A percentile compares a stretch with the other conserved stretches of the same genome.
These are phyloP conservation scores for Gracilaria gracilis DNA, from an alignment of 23 red algal genomes.

Conservation along the genomic window DNA sequence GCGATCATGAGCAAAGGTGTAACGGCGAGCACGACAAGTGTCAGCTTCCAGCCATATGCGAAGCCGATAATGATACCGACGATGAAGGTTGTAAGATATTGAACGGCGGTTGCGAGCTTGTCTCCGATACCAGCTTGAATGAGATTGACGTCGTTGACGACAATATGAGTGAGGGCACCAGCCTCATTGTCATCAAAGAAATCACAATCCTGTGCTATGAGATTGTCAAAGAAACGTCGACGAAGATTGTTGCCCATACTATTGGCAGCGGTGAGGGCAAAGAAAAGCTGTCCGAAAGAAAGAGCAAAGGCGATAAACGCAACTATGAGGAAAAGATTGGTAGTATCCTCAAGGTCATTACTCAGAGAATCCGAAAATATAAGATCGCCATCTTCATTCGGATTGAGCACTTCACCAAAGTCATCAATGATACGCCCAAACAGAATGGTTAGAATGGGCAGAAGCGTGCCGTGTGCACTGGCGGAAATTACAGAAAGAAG, in stretches of 20 bases:
- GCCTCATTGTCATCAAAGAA: constrained; percentile 59
- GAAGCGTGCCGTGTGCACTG: constrained; percentile 71
- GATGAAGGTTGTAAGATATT: constrained; percentile 61
- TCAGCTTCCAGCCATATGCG: constrained; percentile 79
- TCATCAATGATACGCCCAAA: constrained; percentile 81
- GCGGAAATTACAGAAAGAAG: constrained; percentile 55
- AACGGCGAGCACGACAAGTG: constrained; percentile 71
- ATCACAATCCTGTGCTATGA: constrained; percentile 48
- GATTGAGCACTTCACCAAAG: constrained; percentile 14
- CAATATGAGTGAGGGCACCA: constrained; percentile 48
- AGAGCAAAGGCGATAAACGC: constrained; percentile 47
- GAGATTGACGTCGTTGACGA: constrained; percentile 66
- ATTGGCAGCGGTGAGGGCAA: constrained; percentile 42
- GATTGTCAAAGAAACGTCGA: constrained; percentile 42
- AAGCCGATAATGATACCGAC: constrained; percentile 87
- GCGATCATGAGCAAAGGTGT: constrained; percentile 62
- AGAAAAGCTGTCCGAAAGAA: constrained; percentile 40
- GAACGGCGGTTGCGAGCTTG: constrained; percentile 59
- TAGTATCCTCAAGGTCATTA: constrained; percentile 15
- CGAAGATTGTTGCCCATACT: constrained; percentile 51
- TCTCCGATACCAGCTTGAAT: constrained; percentile 77
- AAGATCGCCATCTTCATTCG: background rate
- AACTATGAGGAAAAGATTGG: constrained; percentile 52
- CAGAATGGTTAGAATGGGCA: constrained; percentile 81
- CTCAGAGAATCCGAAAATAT: constrained; percentile 13